These are phyloP conservation scores for Hura crepitans DNA, from an alignment of 441 rosid genomes.

Conservation along the genomic window DNA sequence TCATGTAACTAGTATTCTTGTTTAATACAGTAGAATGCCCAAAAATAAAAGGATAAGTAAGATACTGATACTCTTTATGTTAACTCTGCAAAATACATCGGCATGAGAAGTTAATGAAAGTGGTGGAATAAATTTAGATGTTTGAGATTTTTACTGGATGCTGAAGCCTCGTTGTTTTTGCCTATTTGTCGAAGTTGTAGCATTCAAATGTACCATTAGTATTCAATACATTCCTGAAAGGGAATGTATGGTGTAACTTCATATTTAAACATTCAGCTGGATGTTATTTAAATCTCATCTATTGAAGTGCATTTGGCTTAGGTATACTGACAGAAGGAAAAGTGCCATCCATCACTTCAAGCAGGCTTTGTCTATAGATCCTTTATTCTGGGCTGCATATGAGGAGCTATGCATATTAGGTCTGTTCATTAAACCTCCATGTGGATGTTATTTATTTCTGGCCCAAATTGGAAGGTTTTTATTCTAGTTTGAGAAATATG, in stretches of 20 bases:
- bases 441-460: slow-evolving; percentile 1
- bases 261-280: not conserved
- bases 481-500: slow-evolving; percentile 10
- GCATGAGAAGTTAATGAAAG: not conserved
- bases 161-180: not conserved
- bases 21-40: not conserved
- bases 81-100: not conserved
- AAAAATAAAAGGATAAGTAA: not conserved
- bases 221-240: not conserved
- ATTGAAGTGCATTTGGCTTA: slow-evolving; percentile 30
- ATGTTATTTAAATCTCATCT: slow-evolving; percentile 15
- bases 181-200: not conserved
- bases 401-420: slow-evolving; percentile 94
- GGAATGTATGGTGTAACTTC: not conserved
- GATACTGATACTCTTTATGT: not conserved
- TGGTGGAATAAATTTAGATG: not conserved
- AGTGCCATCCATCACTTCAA: slow-evolving; percentile 73
- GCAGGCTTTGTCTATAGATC: slow-evolving; percentile 81
- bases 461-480: not conserved
- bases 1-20: not conserved
- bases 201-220: too few relatives aligned
- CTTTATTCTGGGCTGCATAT: slow-evolving; percentile 88
- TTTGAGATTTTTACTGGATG: not conserved
- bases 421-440: slow-evolving; percentile 27
- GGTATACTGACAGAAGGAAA: slow-evolving; percentile 90